Evolutionary conservation across 2,329 filamentous ascomycete species (phyloP), one percentile per base, ranked within the genome.

Genomic region (Xylariaceae sp.): DNA sequence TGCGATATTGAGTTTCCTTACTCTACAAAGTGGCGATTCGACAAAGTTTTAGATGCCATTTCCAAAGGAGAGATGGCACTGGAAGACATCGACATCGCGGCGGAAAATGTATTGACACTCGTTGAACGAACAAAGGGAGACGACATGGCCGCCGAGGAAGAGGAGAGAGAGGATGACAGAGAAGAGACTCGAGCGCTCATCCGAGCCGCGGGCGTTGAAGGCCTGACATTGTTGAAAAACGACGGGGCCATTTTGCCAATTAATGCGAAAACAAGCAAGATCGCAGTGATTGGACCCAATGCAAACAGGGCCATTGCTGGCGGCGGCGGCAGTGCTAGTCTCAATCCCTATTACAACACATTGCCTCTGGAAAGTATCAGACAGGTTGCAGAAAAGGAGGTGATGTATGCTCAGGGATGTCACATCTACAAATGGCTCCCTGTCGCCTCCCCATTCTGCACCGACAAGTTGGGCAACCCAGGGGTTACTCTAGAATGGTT

Each of bases 311-410:
- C 84, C 0, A 86, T 88, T 57, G 83, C 82, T n/a, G 82, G 81
- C 14, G 84, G 85, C 45, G 84, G 84, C 39, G 84, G 85, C 45
- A 87, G 84, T 61, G 84, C 85, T 16, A 85, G 81, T 56, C 70
- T 88, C 44, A 87, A 87, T 63, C 83, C 85, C 0, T 87, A 88
- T 67, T 88, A 88, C 66, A 83, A 75, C 58, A 84, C 82, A 2
- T 74, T 84, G 10, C 85, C 85, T 0, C 75, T 84, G 3, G 82
- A 86, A 42, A 85, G 83, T 60, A 85, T 87, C 54, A 76, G 72
- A 38, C 72, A 73, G 28, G 72, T 75, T 1, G 75, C 82, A 2
- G 71, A 80, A 44, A 74, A 79, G 31, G 76, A 84, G 42, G 74
- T 88, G 6, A 70, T 73, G 1, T 87, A 83, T 57, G 81, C 84